phyloP scores from a whole-genome alignment of 2,329 filamentous ascomycete species.

The Penicillium sp. region DNA sequence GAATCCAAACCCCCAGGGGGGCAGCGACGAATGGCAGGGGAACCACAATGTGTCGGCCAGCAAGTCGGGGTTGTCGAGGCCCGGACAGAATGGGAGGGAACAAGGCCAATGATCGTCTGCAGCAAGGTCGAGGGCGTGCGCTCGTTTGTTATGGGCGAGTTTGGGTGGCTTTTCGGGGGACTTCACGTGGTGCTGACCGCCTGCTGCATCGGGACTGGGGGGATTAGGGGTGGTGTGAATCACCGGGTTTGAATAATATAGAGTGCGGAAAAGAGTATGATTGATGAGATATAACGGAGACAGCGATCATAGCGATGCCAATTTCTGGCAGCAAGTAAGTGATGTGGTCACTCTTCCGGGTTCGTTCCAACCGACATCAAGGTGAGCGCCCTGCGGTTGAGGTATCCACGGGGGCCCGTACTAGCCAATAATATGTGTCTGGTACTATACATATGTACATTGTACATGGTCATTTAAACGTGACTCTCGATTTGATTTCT shows the following conservation, averaged over 20 bases:
- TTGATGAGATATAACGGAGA: no score
- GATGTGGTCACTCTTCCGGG: no score
- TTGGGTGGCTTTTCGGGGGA: slow-evolving; percentile 21
- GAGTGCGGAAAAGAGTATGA: background rate
- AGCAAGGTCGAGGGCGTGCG: slow-evolving; percentile 13
- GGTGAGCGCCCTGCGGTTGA: no score
- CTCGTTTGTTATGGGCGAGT: slow-evolving; percentile 24
- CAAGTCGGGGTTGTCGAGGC: slow-evolving; percentile 1
- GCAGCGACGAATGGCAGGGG: slow-evolving; percentile 13
- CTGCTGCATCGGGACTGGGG: slow-evolving; percentile 13
- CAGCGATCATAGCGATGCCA: no score
- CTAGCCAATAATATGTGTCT: no score
- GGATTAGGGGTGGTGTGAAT: background rate
- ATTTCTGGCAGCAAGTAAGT: no score
- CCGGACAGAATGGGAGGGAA: slow-evolving; percentile 5
- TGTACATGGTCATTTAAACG: no score
- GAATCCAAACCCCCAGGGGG: slow-evolving; percentile 17
- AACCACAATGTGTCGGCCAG: slow-evolving; percentile 17
- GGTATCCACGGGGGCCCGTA: no score
- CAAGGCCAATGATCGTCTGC: slow-evolving; percentile 13
- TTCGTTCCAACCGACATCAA: no score
- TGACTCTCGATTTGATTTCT: no score
- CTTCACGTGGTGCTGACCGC: slow-evolving; percentile 15
- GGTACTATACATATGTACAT: no score
- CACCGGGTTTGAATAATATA: background rate